Evolutionary conservation across 768 basidiomycete genomes (phyloP).

Genomic region (Coprinopsis cinerea): DNA sequence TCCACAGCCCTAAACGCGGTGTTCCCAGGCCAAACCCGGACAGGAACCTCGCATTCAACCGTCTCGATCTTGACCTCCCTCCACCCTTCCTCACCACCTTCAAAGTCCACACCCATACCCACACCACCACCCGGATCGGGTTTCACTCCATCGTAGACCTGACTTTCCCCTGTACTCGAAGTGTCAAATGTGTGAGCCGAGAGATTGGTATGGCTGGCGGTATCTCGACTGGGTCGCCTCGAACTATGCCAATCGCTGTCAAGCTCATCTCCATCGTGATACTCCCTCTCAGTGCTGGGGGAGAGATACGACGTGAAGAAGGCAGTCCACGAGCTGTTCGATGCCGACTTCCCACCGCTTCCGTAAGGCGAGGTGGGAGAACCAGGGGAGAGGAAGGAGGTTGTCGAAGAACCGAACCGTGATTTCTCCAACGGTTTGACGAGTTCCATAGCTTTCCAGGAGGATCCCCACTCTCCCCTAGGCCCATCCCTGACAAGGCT

Average conservation of each 20-base stretch:
- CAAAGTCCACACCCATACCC: constrained; percentile 45
- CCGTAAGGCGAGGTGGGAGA: not conserved
- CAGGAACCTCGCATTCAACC: constrained; percentile 91
- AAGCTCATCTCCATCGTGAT: constrained; percentile 53
- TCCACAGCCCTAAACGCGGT: constrained; percentile 79
- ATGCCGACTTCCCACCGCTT: not conserved
- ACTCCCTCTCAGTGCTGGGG: constrained; percentile 35
- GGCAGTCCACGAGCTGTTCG: constrained; percentile 26
- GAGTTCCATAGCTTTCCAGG: constrained; percentile 53
- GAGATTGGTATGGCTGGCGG: no score
- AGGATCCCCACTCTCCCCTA: constrained; percentile 65
- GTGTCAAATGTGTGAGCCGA: no score
- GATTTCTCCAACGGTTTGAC: constrained; percentile 61
- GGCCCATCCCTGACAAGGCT: constrained; percentile 52
- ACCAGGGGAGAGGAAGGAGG: not conserved
- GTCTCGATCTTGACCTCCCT: constrained; percentile 68
- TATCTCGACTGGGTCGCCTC: not conserved
- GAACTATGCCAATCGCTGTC: constrained; percentile 19
- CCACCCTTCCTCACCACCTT: constrained; percentile 60
- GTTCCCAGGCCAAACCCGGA: constrained; percentile 85
- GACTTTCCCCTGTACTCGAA: not conserved
- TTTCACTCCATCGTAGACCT: constrained; percentile 45
- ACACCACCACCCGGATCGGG: constrained; percentile 43
- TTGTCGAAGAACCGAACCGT: not conserved
- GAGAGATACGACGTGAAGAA: constrained; percentile 29